phyloP scores from a whole-genome alignment of 352 stramenopile genomes.

The Globisporangium lucens region DNA sequence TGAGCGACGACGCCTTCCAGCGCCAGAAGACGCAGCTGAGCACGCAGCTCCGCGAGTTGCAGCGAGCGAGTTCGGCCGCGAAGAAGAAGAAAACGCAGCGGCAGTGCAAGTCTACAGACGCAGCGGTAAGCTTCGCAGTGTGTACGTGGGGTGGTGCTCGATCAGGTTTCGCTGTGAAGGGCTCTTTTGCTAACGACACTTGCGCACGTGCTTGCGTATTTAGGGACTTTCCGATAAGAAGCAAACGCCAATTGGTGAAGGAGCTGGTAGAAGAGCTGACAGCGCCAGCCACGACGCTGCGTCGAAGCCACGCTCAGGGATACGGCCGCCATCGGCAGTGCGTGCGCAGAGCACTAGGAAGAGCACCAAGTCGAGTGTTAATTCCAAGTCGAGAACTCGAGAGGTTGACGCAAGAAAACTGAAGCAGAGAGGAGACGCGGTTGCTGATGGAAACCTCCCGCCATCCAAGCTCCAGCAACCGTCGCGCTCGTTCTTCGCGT shows the following conservation, averaged over 20 bases:
- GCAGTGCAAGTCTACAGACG: background rate
- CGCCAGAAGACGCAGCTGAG: conserved; percentile 37
- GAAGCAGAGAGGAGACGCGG: background rate
- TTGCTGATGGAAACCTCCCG: background rate
- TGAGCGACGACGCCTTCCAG: conserved; percentile 40
- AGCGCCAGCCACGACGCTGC: background rate
- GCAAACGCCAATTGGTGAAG: background rate
- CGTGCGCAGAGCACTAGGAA: conserved; percentile 1
- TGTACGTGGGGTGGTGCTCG: background rate
- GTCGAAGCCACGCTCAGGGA: background rate
- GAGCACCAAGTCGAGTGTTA: conserved; percentile 1
- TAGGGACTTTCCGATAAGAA: conserved; percentile 1
- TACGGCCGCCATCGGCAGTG: background rate
- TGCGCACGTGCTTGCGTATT: background rate
- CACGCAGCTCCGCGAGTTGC: conserved; percentile 32
- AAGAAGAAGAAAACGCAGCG: conserved; percentile 8
- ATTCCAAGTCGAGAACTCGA: background rate
- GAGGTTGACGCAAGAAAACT: background rate
- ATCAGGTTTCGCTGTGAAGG: background rate
- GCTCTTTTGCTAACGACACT: background rate
- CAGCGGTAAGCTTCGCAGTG: background rate
- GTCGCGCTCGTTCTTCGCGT: conserved; percentile 17
- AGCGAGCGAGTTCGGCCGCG: conserved; percentile 15
- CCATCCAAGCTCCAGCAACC: conserved; percentile 18
- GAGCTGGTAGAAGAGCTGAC: background rate